Evolutionary conservation across 148 eudicot species (phyloP).

Genomic region (Bassia scoparia): DNA sequence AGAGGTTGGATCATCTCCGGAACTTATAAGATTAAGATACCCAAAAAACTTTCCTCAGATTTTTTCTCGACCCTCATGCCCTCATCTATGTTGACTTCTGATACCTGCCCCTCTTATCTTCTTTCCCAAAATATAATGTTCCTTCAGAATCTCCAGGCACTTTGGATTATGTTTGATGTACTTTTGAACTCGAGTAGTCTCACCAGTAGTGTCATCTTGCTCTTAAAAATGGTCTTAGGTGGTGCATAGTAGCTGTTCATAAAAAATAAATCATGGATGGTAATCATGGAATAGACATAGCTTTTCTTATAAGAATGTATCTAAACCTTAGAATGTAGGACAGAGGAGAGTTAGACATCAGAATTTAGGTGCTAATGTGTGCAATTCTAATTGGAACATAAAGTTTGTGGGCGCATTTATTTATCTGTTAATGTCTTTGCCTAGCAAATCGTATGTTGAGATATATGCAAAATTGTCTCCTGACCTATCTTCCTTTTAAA

Average conservation of each 20-base stretch:
- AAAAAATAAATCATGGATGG: neutral
- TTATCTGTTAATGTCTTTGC: neutral
- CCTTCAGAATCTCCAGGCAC: too few relatives aligned
- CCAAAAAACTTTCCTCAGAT: neutral
- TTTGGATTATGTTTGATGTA: too few relatives aligned
- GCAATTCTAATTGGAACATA: neutral
- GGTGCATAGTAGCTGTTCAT: neutral
- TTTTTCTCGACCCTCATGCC: neutral
- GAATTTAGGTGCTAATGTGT: neutral
- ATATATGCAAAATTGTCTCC: neutral
- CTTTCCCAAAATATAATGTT: too few relatives aligned
- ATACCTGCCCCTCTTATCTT: too few relatives aligned
- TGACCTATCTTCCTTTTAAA: constrained; percentile 12
- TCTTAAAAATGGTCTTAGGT: too few relatives aligned
- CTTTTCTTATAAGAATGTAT: neutral
- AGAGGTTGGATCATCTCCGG: neutral
- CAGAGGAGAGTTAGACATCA: neutral
- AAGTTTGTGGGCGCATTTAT: neutral
- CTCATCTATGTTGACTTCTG: too few relatives aligned
- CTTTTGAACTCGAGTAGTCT: too few relatives aligned
- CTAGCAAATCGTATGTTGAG: neutral
- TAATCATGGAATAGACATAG: neutral
- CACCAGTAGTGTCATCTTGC: neutral
- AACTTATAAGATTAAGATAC: neutral
- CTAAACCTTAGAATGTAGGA: neutral